Evolutionary conservation across 805 yeast genomes (phyloP).

Genomic region (Kuraishia cidri): DNA sequence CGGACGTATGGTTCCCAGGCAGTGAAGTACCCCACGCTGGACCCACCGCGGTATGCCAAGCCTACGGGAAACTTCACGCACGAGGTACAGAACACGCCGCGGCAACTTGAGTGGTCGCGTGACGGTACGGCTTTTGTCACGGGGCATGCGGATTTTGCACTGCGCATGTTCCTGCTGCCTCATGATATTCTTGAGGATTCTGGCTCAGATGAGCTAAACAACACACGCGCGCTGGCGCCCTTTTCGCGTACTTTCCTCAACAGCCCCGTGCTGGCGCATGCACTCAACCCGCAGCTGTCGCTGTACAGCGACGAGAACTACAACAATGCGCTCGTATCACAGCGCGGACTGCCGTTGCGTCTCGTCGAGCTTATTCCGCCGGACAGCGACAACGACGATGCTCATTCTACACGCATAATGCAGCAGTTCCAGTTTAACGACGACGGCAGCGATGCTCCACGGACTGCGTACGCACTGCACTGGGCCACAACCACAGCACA

Average conservation of each 20-base stretch:
- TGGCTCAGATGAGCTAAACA: neutral
- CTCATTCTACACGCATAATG: no score
- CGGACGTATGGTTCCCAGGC: neutral
- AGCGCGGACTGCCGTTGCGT: constrained; percentile 25
- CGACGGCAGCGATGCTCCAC: no score
- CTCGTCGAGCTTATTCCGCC: constrained; percentile 12
- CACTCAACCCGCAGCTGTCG: constrained; percentile 23
- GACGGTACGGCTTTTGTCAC: constrained; percentile 29
- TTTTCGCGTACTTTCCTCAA: constrained; percentile 21
- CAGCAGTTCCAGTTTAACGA: no score
- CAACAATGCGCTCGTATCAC: constrained; percentile 17
- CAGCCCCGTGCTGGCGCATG: constrained; percentile 20
- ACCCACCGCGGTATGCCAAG: no score
- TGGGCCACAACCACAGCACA: no score
- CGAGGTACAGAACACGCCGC: neutral
- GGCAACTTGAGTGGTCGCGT: constrained; percentile 21
- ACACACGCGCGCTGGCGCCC: constrained; percentile 15
- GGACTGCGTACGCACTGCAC: no score
- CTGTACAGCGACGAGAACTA: constrained; percentile 13
- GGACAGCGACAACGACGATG: no score
- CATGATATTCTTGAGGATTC: constrained; percentile 9
- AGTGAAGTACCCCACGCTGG: neutral
- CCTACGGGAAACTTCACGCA: no score
- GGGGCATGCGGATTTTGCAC: constrained; percentile 23
- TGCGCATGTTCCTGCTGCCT: constrained; percentile 26